Evolutionary conservation across 306 rosid species (phyloP).

Genomic region (Sechiopsis laciniata): DNA sequence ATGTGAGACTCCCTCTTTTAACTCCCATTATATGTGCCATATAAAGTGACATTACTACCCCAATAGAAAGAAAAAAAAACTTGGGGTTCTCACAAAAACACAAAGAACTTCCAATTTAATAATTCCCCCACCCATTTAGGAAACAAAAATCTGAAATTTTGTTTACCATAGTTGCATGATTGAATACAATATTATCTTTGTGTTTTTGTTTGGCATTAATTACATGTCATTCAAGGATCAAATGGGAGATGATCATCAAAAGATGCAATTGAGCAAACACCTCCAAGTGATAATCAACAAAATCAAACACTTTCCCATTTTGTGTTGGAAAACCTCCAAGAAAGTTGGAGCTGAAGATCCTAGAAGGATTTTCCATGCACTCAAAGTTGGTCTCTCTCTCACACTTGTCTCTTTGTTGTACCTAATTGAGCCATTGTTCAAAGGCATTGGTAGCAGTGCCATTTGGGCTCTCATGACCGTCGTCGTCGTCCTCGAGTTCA

Average conservation of each 20-base stretch:
- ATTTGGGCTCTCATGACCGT: constrained; percentile 98
- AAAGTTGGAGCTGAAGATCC: constrained; percentile 79
- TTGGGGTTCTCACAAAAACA: constrained; percentile 10
- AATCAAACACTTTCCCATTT: constrained; percentile 36
- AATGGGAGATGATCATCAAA: constrained; percentile 39
- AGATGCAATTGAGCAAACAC: constrained; percentile 32
- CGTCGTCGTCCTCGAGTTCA: constrained; percentile 90
- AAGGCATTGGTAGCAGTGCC: constrained; percentile 63
- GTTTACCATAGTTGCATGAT: not conserved
- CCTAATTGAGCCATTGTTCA: constrained; percentile 58
- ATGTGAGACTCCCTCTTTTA: constrained; percentile 16
- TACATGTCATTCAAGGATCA: constrained; percentile 17
- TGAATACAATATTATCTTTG: not conserved
- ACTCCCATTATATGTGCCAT: not conserved
- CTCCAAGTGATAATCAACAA: constrained; percentile 35
- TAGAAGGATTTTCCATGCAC: constrained; percentile 67
- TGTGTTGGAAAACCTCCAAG: constrained; percentile 49
- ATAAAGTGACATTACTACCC: constrained; percentile 3
- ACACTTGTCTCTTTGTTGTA: constrained; percentile 70
- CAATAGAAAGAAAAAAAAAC: not conserved
- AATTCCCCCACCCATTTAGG: too few relatives aligned
- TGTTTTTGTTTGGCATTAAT: not conserved
- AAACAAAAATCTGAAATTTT: too few relatives aligned
- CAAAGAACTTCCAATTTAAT: constrained; percentile 8
- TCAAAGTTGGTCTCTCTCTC: constrained; percentile 78